These are phyloP conservation scores for Amphicarpaea edgeworthii DNA, from an alignment of 306 rosid species.

Conservation along the genomic window DNA sequence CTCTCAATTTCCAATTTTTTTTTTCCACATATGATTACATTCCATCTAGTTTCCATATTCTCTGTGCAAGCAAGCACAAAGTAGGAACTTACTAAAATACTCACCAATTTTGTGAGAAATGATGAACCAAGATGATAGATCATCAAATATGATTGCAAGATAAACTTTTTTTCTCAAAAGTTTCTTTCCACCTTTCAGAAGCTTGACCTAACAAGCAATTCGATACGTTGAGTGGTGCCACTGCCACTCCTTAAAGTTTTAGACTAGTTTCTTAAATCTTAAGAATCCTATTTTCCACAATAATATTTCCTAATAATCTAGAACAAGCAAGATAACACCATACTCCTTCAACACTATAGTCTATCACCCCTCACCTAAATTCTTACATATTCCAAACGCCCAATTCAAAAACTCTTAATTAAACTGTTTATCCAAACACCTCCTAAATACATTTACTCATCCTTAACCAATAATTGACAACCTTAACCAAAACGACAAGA, in stretches of 20 bases:
- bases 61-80: background rate
- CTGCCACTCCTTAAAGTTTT: slow-evolving; percentile 28
- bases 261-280: slow-evolving; percentile 35
- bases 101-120: background rate
- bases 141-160: slow-evolving; percentile 10
- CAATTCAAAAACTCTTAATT: background rate
- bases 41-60: background rate
- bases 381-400: slow-evolving; percentile 31
- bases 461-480: slow-evolving; percentile 5
- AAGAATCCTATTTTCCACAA: slow-evolving; percentile 35
- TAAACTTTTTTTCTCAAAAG: background rate
- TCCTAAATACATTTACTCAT: background rate
- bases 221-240: slow-evolving; percentile 18
- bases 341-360: slow-evolving; percentile 13
- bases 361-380: background rate
- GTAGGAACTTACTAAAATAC: background rate
- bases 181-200: slow-evolving; percentile 12
- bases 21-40: background rate
- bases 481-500: background rate
- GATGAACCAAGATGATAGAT: slow-evolving; percentile 18
- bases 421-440: too few species aligned
- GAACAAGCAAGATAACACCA: slow-evolving; percentile 12
- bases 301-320: background rate
- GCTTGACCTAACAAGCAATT: slow-evolving; percentile 15
- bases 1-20: background rate